phyloP scores from a whole-genome alignment of 768 basidiomycete genomes.

The Clitopilus hobsonii region DNA sequence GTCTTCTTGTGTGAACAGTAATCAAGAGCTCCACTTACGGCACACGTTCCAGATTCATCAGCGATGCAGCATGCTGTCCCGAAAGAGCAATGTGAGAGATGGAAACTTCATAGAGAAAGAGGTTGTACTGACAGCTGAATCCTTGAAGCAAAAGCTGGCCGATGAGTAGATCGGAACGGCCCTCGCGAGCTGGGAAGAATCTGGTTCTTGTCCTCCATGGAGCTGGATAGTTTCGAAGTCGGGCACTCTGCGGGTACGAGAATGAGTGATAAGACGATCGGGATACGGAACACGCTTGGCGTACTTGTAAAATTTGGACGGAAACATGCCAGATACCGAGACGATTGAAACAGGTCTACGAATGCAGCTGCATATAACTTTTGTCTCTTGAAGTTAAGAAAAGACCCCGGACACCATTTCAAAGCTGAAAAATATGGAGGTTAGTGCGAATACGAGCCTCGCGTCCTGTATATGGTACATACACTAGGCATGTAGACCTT shows the following conservation, averaged over 20 bases:
- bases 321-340: too few relatives aligned
- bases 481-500: too few relatives aligned
- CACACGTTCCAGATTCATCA: not conserved
- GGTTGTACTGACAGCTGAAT: constrained; percentile 34
- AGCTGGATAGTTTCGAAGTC: constrained; percentile 33
- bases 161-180: constrained; percentile 62
- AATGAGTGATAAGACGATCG: not conserved
- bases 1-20: not conserved
- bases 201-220: constrained; percentile 53
- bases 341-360: too few relatives aligned
- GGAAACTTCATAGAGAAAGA: not conserved
- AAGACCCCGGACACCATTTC: not conserved
- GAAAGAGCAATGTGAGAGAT: not conserved
- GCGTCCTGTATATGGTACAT: too few relatives aligned
- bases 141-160: constrained; percentile 53
- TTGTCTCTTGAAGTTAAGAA: too few relatives aligned
- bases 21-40: not conserved
- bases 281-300: not conserved
- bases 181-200: constrained; percentile 51
- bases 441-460: too few relatives aligned
- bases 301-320: not conserved
- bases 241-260: not conserved
- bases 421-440: too few relatives aligned
- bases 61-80: not conserved
- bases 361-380: too few relatives aligned